Evolutionary conservation across 805 yeast species (phyloP).

Genomic region (Wickerhamiella galacta): DNA sequence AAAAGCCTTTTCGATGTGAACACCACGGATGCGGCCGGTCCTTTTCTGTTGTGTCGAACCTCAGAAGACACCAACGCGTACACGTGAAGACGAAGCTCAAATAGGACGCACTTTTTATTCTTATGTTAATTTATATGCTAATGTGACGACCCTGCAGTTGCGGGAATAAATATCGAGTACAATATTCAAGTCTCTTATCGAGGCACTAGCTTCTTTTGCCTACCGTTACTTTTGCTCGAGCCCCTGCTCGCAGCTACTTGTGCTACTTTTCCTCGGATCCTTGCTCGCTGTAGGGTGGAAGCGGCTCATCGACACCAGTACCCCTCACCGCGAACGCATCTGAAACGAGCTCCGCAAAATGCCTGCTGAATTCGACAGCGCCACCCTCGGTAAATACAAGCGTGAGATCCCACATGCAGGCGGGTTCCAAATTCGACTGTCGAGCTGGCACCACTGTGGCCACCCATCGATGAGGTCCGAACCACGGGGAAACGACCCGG

Average conservation of each 20-base stretch:
- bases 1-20: constrained; percentile 51
- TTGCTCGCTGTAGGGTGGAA: constrained; percentile 12
- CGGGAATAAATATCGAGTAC: not conserved
- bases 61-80: constrained; percentile 65
- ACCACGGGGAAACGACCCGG: constrained; percentile 21
- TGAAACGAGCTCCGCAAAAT: constrained; percentile 4
- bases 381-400: constrained; percentile 19
- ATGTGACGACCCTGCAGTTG: not conserved
- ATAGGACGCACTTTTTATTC: not conserved
- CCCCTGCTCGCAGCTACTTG: not conserved
- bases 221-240: not conserved
- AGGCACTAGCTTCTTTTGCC: not conserved
- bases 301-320: constrained; percentile 12
- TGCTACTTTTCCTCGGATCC: not conserved
- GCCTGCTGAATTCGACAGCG: constrained; percentile 16
- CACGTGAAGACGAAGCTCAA: constrained; percentile 24
- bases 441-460: constrained; percentile 12
- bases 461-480: constrained; percentile 23
- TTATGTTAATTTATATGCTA: not conserved
- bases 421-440: constrained; percentile 15
- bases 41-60: constrained; percentile 66
- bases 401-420: constrained; percentile 14
- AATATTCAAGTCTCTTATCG: not conserved
- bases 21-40: constrained; percentile 53
- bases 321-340: constrained; percentile 10